Percentiles rank a stretch among this genome's conserved stretches.
These are phyloP conservation scores for Trametes cubensis DNA, from an alignment of 768 basidiomycete genomes.

Conservation along the genomic window DNA sequence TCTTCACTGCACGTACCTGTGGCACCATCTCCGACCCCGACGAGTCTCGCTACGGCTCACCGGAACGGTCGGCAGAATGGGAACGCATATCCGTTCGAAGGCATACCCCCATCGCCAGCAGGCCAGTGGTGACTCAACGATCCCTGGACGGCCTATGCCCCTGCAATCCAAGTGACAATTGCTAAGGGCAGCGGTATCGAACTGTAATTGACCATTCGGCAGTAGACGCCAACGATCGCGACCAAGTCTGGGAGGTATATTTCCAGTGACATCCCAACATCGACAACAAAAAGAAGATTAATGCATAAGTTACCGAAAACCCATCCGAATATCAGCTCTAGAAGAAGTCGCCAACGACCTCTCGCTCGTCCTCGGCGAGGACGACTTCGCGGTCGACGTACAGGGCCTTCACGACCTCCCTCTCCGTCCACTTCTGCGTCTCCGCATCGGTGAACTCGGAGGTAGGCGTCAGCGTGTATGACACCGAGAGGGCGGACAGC, in stretches of 20 bases:
- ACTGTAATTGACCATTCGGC: too few species aligned
- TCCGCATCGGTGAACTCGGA: conserved; percentile 28
- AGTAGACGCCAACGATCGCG: too few species aligned
- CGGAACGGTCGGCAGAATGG: too few species aligned
- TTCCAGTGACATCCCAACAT: not conserved
- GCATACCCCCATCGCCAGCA: too few species aligned
- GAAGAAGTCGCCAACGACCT: conserved; percentile 27
- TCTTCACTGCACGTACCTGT: too few species aligned
- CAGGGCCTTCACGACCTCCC: conserved; percentile 66
- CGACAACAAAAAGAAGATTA: not conserved
- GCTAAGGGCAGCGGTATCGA: not conserved
- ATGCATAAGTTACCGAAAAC: conserved; percentile 17
- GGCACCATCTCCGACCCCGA: too few species aligned
- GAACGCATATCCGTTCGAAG: too few species aligned
- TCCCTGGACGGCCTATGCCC: too few species aligned
- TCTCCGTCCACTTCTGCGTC: conserved; percentile 56
- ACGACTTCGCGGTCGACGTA: conserved; percentile 57
- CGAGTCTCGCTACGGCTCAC: too few species aligned
- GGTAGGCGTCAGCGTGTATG: conserved; percentile 77
- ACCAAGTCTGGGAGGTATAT: not conserved
- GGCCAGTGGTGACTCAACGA: too few species aligned
- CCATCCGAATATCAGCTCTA: not conserved
- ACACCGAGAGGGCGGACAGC: conserved; percentile 84
- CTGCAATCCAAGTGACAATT: too few species aligned
- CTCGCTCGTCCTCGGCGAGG: conserved; percentile 45